Conservation (phyloP, 495 filamentous ascomycete genomes). For the Poronia punctata region DNA sequence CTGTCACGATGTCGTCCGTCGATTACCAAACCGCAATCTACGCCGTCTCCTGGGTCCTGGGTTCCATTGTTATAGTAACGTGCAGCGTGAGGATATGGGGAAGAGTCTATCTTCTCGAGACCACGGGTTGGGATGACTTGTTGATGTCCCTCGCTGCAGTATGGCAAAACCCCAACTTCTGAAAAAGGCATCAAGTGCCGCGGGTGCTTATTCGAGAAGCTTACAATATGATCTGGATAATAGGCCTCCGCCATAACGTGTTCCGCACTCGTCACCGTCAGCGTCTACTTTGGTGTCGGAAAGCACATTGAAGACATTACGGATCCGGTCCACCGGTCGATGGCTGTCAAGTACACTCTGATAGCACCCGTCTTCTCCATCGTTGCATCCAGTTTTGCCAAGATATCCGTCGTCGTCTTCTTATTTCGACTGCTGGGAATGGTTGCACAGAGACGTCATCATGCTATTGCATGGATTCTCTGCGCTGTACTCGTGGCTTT, state of each 20-base stretch:
- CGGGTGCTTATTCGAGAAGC: too few relatives aligned
- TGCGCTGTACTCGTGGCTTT: slow-evolving; percentile 1
- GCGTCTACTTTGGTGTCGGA: slow-evolving; percentile 6
- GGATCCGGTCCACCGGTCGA: background rate
- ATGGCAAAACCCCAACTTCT: too few relatives aligned
- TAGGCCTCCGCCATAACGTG: slow-evolving; percentile 9
- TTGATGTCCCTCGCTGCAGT: slow-evolving; percentile 13
- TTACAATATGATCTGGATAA: too few relatives aligned
- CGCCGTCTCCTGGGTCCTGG: slow-evolving; percentile 10
- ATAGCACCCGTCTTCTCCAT: slow-evolving; percentile 7
- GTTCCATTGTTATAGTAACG: slow-evolving; percentile 5
- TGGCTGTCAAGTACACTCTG: slow-evolving; percentile 12
- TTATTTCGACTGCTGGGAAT: slow-evolving; percentile 11
- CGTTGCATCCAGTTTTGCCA: slow-evolving; percentile 8
- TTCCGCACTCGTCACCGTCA: slow-evolving; percentile 8
- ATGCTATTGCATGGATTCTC: slow-evolving; percentile 9
- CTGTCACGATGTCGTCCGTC: slow-evolving; percentile 2
- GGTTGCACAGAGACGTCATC: slow-evolving; percentile 7
- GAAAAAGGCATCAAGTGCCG: too few relatives aligned
- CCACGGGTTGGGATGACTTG: slow-evolving; percentile 16
- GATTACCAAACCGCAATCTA: slow-evolving; percentile 5
- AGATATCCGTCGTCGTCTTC: slow-evolving; percentile 12
- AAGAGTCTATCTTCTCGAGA: slow-evolving; percentile 8
- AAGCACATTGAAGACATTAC: slow-evolving; percentile 1
- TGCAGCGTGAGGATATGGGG: slow-evolving; percentile 6